Base-by-base conservation (phyloP, 768 basidiomycete species). In the Tricholoma terreum region DNA sequence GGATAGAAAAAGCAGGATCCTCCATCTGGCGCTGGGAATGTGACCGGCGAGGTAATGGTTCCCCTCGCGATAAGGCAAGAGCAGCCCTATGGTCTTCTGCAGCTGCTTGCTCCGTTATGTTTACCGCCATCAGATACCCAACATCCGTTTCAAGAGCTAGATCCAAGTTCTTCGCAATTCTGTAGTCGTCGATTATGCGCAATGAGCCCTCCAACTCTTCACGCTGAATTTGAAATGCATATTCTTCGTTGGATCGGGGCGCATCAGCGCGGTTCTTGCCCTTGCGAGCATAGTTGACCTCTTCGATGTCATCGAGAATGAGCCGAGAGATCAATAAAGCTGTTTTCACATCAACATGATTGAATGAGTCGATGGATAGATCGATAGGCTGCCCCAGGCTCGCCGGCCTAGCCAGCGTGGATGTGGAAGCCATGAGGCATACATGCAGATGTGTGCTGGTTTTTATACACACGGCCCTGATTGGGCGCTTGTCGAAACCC, bases 251-350 rank as follows among this genome's bases (percentile, higher is more conserved):
- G 3, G 65, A 61, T 6, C 57, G 49, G 2, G 65, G 58, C 0
- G 58, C 54, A 45, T 65, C 63, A 6, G 50, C 56, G 5, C 64
- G 59, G 11, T 56, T 56, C 53, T 67, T 67, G 14, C 64, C 66
- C 42, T 67, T 67, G 35, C 64, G 64, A 12, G 51, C 46, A 10
- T 21, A 15, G 9, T 27, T 43, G 33, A 66, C 58, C n/a, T 64
- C 59, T 3, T 51, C 31, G 15, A 62, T 53, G 45, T 61, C 60
- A 14, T 63, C 43, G 11, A 51, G 54, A 24, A 48, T 27, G 31
- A 42, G 38, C 43, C 33, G 27, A 12, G 36, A 54, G 22, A 66
- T 66, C 48, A 63, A 46, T 22, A 17, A 38, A 8, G 60, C 50
- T 6, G 63, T 66, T 22, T 54, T 53, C 2, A 33, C 27, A 24